Conservation (phyloP, 305 asterid species). For the Petunia hybrid region DNA sequence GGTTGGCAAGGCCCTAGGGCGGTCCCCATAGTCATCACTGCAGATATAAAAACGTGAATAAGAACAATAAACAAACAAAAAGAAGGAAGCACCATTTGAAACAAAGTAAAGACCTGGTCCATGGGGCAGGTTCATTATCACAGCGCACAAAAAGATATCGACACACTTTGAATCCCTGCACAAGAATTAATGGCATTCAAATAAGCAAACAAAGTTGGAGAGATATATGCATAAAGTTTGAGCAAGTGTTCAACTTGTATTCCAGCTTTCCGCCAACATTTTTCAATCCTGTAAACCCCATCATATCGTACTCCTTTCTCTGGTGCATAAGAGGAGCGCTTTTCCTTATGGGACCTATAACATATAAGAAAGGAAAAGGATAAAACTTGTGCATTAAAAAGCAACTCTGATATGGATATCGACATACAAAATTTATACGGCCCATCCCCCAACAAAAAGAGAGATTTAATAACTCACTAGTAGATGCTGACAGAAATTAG, state of each 20-base stretch:
- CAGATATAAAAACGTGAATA: slow-evolving; percentile 34
- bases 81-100: slow-evolving; percentile 21
- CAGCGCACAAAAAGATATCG: slow-evolving; percentile 93
- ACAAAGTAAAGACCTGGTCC: slow-evolving; percentile 67
- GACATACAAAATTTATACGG: neutral
- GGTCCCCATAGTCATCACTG: slow-evolving; percentile 80
- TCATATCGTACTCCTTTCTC: slow-evolving; percentile 83
- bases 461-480: neutral
- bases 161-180: slow-evolving; percentile 79
- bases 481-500: neutral
- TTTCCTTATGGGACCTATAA: slow-evolving; percentile 78
- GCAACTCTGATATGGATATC: neutral
- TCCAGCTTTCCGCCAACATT: slow-evolving; percentile 88
- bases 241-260: slow-evolving; percentile 51
- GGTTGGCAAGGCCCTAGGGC: slow-evolving; percentile 71
- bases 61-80: slow-evolving; percentile 17
- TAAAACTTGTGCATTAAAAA: neutral
- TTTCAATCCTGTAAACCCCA: slow-evolving; percentile 88
- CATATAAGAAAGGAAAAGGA: slow-evolving; percentile 28
- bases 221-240: slow-evolving; percentile 9
- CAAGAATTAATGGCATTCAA: slow-evolving; percentile 27
- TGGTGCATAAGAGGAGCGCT: slow-evolving; percentile 86
- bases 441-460: neutral
- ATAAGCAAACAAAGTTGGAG: slow-evolving; percentile 33
- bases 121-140: slow-evolving; percentile 96